Evolutionary conservation across 257 asterid genomes (phyloP).

Genomic region (Nicotiana benthamiana): DNA sequence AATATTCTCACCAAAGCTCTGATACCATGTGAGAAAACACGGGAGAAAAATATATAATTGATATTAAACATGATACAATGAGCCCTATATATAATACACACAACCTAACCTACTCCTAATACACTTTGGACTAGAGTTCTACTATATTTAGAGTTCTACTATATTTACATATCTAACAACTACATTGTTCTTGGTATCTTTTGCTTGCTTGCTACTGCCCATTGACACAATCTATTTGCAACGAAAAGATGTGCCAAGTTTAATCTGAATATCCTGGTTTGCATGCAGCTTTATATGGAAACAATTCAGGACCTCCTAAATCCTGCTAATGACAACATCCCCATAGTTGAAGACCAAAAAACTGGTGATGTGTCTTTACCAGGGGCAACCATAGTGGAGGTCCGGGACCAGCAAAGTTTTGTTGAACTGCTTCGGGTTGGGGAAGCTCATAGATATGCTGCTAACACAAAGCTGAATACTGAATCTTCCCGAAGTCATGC

Average conservation of each 20-base stretch:
- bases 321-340: slow-evolving; percentile 88
- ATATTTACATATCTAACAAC: no score
- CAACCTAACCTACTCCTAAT: no score
- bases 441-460: slow-evolving; percentile 96
- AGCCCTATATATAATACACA: no score
- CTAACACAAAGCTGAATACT: slow-evolving; percentile 92
- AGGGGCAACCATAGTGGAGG: slow-evolving; percentile 86
- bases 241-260: slow-evolving; percentile 5
- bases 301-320: slow-evolving; percentile 85
- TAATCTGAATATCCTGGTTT: slow-evolving; percentile 13
- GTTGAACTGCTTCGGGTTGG: slow-evolving; percentile 83
- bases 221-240: background rate
- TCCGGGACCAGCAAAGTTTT: slow-evolving; percentile 84
- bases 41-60: no score
- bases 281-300: slow-evolving; percentile 92
- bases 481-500: slow-evolving; percentile 99
- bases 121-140: no score
- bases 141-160: no score
- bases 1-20: no score
- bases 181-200: background rate
- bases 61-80: no score
- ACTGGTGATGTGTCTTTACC: slow-evolving; percentile 96
- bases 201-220: background rate
- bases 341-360: slow-evolving; percentile 93
- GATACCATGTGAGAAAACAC: no score